A percentile compares a stretch with the other conserved stretches of the same genome.
These are phyloP conservation scores for Capillidium heterosporum DNA, from an alignment of 371 early-diverging fungal species.

Conservation along the genomic window DNA sequence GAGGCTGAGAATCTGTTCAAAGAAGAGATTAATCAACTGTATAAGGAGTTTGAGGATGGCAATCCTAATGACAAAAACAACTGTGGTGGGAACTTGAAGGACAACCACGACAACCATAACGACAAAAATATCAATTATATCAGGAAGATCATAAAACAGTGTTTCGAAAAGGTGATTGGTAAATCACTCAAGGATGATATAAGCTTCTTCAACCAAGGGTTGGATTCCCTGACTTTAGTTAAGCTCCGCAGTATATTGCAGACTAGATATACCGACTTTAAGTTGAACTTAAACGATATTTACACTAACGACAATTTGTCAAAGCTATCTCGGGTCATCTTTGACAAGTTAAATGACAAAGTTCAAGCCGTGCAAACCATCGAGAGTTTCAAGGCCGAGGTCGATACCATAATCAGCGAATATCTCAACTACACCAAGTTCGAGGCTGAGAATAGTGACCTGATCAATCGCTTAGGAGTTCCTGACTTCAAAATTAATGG, in stretches of 20 bases:
- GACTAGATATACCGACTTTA: not conserved
- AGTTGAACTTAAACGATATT: not conserved
- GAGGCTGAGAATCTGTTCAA: not conserved
- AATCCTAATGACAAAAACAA: not conserved
- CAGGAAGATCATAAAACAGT: not conserved
- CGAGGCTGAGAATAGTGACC: no score
- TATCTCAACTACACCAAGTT: not conserved
- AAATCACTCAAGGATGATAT: not conserved
- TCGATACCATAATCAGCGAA: not conserved
- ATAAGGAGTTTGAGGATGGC: not conserved
- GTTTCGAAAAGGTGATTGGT: not conserved
- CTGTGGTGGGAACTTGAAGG: no score
- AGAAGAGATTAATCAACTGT: not conserved
- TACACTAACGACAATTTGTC: not conserved
- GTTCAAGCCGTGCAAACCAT: no score
- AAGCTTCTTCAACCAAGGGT: slow-evolving; percentile 1
- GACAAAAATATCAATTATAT: not conserved
- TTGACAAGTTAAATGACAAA: not conserved
- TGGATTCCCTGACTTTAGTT: not conserved
- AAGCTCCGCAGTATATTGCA: not conserved
- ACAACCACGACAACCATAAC: not conserved
- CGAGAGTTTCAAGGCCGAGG: not conserved
- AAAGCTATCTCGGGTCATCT: not conserved
- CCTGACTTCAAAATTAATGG: no score
- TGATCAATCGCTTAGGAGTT: slow-evolving; percentile 6